phyloP scores from a whole-genome alignment of 2,329 filamentous ascomycete species.

The Leptographium procerum region DNA sequence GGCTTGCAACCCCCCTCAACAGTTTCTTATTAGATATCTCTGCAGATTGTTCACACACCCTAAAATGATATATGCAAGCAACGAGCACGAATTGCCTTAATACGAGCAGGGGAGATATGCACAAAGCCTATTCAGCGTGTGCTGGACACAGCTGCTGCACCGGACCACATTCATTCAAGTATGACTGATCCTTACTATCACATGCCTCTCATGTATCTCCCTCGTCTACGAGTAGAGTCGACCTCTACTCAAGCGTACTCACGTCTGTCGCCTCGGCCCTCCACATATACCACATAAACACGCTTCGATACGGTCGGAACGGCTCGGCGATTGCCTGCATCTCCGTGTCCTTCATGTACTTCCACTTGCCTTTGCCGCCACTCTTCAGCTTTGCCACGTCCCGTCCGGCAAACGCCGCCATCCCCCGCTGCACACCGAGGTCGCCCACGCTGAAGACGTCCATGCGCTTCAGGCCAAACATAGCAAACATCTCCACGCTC shows the following conservation, averaged over 20 bases:
- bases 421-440: slow-evolving; percentile 85
- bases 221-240: background rate
- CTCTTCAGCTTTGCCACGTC: slow-evolving; percentile 79
- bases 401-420: slow-evolving; percentile 75
- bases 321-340: slow-evolving; percentile 73
- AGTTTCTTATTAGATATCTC: too few relatives aligned
- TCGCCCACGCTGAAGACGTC: slow-evolving; percentile 92
- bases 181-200: background rate
- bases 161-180: background rate
- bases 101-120: too few relatives aligned
- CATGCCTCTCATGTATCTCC: background rate
- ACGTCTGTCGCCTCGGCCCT: slow-evolving; percentile 70
- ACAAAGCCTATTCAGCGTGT: background rate
- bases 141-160: background rate
- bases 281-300: slow-evolving; percentile 99
- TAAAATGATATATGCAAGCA: too few relatives aligned
- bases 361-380: slow-evolving; percentile 81
- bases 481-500: slow-evolving; percentile 97
- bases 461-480: slow-evolving; percentile 86
- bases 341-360: slow-evolving; percentile 91
- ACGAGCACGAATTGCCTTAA: too few relatives aligned
- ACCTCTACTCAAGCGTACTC: slow-evolving; percentile 34
- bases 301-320: slow-evolving; percentile 77
- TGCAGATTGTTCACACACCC: too few relatives aligned
- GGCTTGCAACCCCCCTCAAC: too few relatives aligned